A percentile compares a stretch with the other conserved stretches of the same genome.
Evolutionary conservation across 352 stramenopile genomes (phyloP).

Genomic region (Globisporangium megalacanthum): DNA sequence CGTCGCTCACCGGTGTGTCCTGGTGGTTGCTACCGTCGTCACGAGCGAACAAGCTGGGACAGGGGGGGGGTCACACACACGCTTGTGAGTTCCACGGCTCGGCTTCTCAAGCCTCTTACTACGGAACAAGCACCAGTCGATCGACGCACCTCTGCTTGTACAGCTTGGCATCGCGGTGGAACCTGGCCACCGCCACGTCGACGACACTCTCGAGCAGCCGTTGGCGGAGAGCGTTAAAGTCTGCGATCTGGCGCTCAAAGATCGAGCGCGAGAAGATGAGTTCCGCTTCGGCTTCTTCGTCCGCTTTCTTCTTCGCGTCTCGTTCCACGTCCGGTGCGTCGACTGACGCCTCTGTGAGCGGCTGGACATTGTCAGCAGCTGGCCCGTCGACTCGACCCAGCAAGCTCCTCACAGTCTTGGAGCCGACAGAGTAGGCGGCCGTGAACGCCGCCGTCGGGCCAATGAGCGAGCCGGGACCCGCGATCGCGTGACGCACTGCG

Average conservation of each 20-base stretch:
- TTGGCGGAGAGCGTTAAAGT: slow-evolving; percentile 32
- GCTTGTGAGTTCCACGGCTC: not conserved
- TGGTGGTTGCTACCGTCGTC: not conserved
- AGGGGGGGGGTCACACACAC: slow-evolving; percentile 10
- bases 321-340: not conserved
- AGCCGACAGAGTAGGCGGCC: slow-evolving; percentile 68
- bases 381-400: slow-evolving; percentile 25
- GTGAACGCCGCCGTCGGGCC: slow-evolving; percentile 61
- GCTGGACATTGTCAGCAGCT: not conserved
- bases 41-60: slow-evolving; percentile 7
- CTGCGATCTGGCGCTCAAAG: slow-evolving; percentile 53
- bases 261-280: slow-evolving; percentile 67
- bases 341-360: not conserved
- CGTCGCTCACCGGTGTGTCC: not conserved
- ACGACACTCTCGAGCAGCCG: slow-evolving; percentile 25
- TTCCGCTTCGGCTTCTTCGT: slow-evolving; percentile 33
- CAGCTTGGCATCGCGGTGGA: slow-evolving; percentile 14
- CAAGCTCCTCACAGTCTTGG: slow-evolving; percentile 65
- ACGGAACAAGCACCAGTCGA: slow-evolving; percentile 15
- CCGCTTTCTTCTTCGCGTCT: not conserved
- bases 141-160: slow-evolving; percentile 36
- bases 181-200: slow-evolving; percentile 18
- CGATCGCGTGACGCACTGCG: slow-evolving; percentile 60
- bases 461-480: slow-evolving; percentile 63
- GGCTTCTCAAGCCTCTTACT: no score